phyloP scores from a whole-genome alignment of 257 asterid genomes.

The Echites panduratus region DNA sequence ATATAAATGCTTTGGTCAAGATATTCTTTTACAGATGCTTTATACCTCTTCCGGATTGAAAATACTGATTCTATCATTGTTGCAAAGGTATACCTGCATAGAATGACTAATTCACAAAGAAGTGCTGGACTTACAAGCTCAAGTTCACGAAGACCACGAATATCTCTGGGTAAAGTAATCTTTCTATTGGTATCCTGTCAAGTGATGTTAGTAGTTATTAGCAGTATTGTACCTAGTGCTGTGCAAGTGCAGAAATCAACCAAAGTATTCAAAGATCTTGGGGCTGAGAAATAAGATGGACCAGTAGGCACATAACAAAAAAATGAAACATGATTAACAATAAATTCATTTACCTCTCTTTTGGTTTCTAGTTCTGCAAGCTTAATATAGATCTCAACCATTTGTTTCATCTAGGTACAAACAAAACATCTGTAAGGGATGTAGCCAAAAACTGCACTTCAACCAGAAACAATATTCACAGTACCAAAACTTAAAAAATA shows the following conservation, averaged over 20 bases:
- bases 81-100: not conserved
- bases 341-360: conserved; percentile 55
- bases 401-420: conserved; percentile 74
- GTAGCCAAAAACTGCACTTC: conserved; percentile 12
- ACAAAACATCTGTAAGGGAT: conserved; percentile 19
- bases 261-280: not conserved
- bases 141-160: conserved; percentile 81
- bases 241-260: not conserved
- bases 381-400: conserved; percentile 97
- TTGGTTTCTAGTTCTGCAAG: conserved; percentile 95
- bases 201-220: conserved; percentile 22
- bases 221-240: conserved; percentile 2
- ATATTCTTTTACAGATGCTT: not conserved
- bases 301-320: conserved; percentile 2
- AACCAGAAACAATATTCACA: conserved; percentile 7
- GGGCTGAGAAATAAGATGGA: conserved; percentile 5
- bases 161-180: conserved; percentile 79
- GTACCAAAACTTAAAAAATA: conserved; percentile 11
- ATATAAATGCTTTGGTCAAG: not conserved
- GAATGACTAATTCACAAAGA: conserved; percentile 6
- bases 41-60: not conserved
- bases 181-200: conserved; percentile 84
- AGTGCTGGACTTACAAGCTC: conserved; percentile 64
- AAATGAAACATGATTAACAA: conserved; percentile 13
- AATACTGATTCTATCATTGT: not conserved